These are phyloP conservation scores for Candida smagusa DNA, from an alignment of 1,139 yeast species.

Conservation along the genomic window DNA sequence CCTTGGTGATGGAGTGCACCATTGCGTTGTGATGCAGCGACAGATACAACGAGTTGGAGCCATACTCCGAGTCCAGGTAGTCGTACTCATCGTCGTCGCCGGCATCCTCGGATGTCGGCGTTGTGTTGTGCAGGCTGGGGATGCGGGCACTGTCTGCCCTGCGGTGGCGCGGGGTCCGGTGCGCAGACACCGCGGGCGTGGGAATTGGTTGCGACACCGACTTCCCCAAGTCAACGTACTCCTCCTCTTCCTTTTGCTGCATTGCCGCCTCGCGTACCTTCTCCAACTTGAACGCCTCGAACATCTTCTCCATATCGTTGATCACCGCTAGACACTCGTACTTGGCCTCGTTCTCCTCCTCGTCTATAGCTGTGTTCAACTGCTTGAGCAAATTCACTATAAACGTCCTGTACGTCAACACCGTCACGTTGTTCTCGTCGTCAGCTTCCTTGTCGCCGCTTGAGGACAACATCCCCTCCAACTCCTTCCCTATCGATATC, in stretches of 20 bases:
- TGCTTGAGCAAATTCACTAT: constrained; percentile 51
- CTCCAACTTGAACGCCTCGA: constrained; percentile 46
- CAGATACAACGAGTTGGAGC: constrained; percentile 25
- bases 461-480: constrained; percentile 38
- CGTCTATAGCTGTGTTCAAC: constrained; percentile 47
- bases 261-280: constrained; percentile 19
- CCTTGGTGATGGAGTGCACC: constrained; percentile 42
- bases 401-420: constrained; percentile 48
- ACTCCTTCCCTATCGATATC: constrained; percentile 52
- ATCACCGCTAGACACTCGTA: constrained; percentile 60
- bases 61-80: constrained; percentile 29
- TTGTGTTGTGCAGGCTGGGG: constrained; percentile 7
- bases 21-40: constrained; percentile 29
- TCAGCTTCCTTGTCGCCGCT: constrained; percentile 3
- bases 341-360: constrained; percentile 48
- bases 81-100: constrained; percentile 18
- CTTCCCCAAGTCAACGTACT: constrained; percentile 3
- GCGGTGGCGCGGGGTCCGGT: constrained; percentile 1
- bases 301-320: constrained; percentile 61
- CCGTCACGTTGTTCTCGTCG: constrained; percentile 27
- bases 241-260: constrained; percentile 4
- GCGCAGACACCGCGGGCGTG: neutral
- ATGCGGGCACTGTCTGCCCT: constrained; percentile 5
- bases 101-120: constrained; percentile 3
- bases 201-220: constrained; percentile 1